phyloP scores from a whole-genome alignment of 2,329 filamentous ascomycete genomes.

The Reticulascus tulasneorum region DNA sequence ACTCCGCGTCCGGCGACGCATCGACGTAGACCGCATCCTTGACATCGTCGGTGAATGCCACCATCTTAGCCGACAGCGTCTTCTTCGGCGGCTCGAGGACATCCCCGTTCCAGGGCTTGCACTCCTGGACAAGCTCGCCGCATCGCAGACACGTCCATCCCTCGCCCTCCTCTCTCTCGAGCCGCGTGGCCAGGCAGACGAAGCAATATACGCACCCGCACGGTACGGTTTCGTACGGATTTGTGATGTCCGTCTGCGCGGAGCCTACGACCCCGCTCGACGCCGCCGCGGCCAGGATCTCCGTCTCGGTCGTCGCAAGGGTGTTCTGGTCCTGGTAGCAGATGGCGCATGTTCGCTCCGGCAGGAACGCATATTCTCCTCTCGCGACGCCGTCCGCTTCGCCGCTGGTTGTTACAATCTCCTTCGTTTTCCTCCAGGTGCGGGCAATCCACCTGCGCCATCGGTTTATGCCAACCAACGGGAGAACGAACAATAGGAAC shows the following conservation, averaged over 20 bases:
- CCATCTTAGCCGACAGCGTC: slow-evolving; percentile 47
- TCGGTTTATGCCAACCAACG: slow-evolving; percentile 87
- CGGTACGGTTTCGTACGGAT: slow-evolving; percentile 86
- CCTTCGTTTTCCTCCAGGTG: slow-evolving; percentile 77
- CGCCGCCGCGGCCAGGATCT: slow-evolving; percentile 66
- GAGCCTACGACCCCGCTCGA: slow-evolving; percentile 80
- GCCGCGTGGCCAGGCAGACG: slow-evolving; percentile 82
- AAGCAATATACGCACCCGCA: slow-evolving; percentile 96
- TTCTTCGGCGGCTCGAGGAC: slow-evolving; percentile 60
- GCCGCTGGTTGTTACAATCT: slow-evolving; percentile 49
- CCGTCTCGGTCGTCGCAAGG: slow-evolving; percentile 64
- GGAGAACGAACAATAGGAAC: slow-evolving; percentile 95
- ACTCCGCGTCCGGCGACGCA: too few species aligned
- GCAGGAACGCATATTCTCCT: slow-evolving; percentile 80
- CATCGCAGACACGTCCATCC: slow-evolving; percentile 91
- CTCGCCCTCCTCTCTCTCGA: slow-evolving; percentile 91
- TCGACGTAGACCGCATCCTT: slow-evolving; percentile 6
- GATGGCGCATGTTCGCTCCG: slow-evolving; percentile 91
- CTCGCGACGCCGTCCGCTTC: slow-evolving; percentile 48
- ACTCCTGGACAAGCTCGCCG: slow-evolving; percentile 77
- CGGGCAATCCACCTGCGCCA: slow-evolving; percentile 89
- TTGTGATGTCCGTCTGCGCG: slow-evolving; percentile 89
- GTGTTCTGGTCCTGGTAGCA: slow-evolving; percentile 94
- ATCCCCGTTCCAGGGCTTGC: slow-evolving; percentile 88
- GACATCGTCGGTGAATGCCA: slow-evolving; percentile 59